Conservation (phyloP, 768 basidiomycete species). For the Clavaria fumosa region DNA sequence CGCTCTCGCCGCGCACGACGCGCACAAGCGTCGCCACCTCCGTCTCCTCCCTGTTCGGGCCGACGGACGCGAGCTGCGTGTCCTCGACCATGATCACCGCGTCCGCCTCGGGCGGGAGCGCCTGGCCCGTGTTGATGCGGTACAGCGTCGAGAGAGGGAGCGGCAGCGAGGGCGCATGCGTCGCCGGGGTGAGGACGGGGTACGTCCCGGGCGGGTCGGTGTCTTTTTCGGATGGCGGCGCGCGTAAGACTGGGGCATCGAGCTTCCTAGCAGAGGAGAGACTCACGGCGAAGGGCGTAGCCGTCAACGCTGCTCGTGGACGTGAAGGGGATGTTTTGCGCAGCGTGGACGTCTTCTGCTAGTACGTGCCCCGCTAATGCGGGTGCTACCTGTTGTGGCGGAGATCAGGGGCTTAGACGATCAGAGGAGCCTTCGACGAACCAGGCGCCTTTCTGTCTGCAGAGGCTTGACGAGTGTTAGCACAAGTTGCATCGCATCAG, state of each 20-base stretch:
- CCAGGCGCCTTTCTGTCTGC: slow-evolving; percentile 21
- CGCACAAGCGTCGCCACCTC: slow-evolving; percentile 54
- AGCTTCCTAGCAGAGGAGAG: background rate
- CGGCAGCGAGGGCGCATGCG: slow-evolving; percentile 29
- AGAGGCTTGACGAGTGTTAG: slow-evolving; percentile 32
- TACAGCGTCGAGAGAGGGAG: slow-evolving; percentile 40
- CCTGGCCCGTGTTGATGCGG: slow-evolving; percentile 79
- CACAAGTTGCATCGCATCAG: slow-evolving; percentile 47
- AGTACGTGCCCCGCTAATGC: slow-evolving; percentile 53
- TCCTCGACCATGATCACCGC: slow-evolving; percentile 91
- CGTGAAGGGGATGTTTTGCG: slow-evolving; percentile 44
- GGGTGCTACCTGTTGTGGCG: slow-evolving; percentile 34
- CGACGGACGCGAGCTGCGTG: slow-evolving; percentile 53
- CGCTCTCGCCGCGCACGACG: slow-evolving; percentile 52
- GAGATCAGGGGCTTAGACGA: background rate
- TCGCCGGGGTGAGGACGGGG: slow-evolving; percentile 45
- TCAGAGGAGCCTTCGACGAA: slow-evolving; percentile 20
- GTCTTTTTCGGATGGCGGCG: slow-evolving; percentile 24
- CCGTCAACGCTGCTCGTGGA: slow-evolving; percentile 79
- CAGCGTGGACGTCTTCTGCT: slow-evolving; percentile 58
- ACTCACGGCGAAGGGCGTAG: slow-evolving; percentile 62
- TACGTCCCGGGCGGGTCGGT: slow-evolving; percentile 50
- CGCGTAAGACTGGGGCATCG: background rate
- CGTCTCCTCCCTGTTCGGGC: slow-evolving; percentile 42
- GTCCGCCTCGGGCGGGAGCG: slow-evolving; percentile 60